Evolutionary conservation across 2,329 filamentous ascomycete species (phyloP), one percentile per base, ranked within the genome.

Genomic region (Cercospora sp.): DNA sequence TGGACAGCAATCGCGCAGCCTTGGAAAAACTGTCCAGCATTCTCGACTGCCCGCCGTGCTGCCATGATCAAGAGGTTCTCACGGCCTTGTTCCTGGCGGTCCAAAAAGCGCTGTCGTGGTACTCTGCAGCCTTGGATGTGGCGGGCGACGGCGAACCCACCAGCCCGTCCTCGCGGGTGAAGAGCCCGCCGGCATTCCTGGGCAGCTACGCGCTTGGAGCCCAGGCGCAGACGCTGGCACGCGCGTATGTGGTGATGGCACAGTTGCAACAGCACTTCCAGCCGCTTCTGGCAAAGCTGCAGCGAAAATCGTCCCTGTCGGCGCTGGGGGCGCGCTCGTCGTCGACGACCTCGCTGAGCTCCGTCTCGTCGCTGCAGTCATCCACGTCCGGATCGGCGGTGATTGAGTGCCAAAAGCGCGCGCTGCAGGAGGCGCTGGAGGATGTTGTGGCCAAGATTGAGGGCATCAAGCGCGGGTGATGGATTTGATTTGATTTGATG

Each of bases 231-330:
- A 30, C 57, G 10, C 18, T 63, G n/a, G 59, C 60, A n/a, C 60
- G 64, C 28, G 64, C 64, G 16, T 60, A 63, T 26, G 64, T 63
- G 16, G 59, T 66, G 20, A 42, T 63, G 60, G 26, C 59, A 13
- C 59, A 66, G 48, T 33, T 66, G n/a, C 33, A 51, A 45, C 42
- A 66, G 60, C 64, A 66, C 45, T 48, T 66, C 20, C 58, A 61
- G 10, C 64, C 64, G n/a, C 31, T 66, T 13, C 18, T 66, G 64
- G 53, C 51, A n/a, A 66, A 61, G 48, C 30, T 63, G 7, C 60
- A 39, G 30, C 30, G 18, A n/a, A 60, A 13, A 8, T 60, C 57
- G 20, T 28, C 23, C 16, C 20, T 10, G 33, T 45, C 59, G 59
- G 20, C 36, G 18, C 33, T 26, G 23, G 59, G 31, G 9, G 23